Percentiles rank a stretch among this genome's conserved stretches.
Conservation (phyloP, 352 stramenopile species). For the Phytophthora tubulina region DNA sequence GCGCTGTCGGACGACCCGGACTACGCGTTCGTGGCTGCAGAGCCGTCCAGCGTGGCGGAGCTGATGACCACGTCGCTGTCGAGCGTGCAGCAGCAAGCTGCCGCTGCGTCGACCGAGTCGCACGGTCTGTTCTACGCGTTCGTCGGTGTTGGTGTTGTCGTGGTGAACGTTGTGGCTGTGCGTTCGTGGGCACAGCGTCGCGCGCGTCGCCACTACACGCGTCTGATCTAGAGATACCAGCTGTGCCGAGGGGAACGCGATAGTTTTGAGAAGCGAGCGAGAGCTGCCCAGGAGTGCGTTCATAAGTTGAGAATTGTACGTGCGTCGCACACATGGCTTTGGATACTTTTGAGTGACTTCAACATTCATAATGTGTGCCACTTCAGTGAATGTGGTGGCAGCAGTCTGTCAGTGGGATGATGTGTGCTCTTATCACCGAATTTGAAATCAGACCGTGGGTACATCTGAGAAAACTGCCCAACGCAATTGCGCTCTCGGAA, state of each 20-base stretch:
- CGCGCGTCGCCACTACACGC: conserved; percentile 64
- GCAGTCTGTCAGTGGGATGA: conserved; percentile 13
- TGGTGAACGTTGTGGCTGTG: conserved; percentile 55
- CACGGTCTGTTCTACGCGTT: conserved; percentile 54
- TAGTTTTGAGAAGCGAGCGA: conserved; percentile 11
- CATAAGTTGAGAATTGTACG: neutral
- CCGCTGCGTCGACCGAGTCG: conserved; percentile 15
- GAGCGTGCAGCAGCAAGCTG: conserved; percentile 42
- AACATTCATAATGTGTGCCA: neutral
- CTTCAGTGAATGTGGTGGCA: neutral
- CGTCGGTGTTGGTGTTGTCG: conserved; percentile 41
- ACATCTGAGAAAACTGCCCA: conserved; percentile 24
- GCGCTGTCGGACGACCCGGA: conserved; percentile 46
- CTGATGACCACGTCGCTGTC: conserved; percentile 45
- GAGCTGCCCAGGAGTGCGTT: neutral
- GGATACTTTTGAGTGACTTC: neutral
- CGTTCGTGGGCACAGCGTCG: conserved; percentile 57
- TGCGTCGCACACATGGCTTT: neutral
- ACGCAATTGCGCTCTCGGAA: conserved; percentile 9
- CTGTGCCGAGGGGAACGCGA: neutral
- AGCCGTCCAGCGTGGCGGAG: conserved; percentile 18
- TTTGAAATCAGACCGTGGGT: conserved; percentile 32
- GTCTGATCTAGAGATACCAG: conserved; percentile 43
- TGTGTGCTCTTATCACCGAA: conserved; percentile 1
- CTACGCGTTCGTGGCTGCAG: conserved; percentile 37